phyloP scores from a whole-genome alignment of 1,284 basidiomycete species.

The Irpex sp. region DNA sequence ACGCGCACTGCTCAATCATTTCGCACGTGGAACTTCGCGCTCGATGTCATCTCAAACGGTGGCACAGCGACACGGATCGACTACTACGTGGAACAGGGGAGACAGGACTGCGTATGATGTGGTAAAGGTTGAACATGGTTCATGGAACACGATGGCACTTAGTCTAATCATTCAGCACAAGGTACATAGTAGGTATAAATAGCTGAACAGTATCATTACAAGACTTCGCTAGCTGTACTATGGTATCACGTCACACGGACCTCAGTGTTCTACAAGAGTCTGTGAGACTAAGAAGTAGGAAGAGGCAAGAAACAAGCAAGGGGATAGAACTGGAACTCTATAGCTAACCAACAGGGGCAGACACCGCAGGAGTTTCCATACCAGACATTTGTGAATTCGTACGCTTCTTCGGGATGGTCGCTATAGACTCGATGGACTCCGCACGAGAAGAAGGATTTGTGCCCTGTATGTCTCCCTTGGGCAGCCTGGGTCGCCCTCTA shows the following conservation, averaged over 20 bases:
- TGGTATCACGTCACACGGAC: background rate
- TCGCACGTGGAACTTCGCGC: conserved; percentile 11
- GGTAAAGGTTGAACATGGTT: background rate
- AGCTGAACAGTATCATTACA: conserved; percentile 4
- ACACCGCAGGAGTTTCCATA: conserved; percentile 3
- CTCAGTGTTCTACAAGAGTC: too few species aligned
- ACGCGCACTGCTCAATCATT: background rate
- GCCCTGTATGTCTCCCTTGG: conserved; percentile 1
- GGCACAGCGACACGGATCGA: background rate
- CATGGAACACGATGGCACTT: background rate
- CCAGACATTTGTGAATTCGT: conserved; percentile 6
- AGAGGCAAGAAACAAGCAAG: background rate
- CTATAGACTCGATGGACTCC: conserved; percentile 14
- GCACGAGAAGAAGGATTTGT: conserved; percentile 15
- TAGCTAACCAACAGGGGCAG: background rate
- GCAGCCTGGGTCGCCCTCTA: conserved; percentile 5
- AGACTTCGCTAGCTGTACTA: background rate
- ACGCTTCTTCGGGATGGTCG: conserved; percentile 13
- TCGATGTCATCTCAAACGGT: background rate
- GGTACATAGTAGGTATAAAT: background rate
- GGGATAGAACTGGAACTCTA: background rate
- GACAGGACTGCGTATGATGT: background rate
- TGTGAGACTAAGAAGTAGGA: background rate
- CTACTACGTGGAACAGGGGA: background rate
- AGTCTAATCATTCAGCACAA: background rate